phyloP scores from a whole-genome alignment of 2,329 filamentous ascomycete genomes.

The Microsporum canis region DNA sequence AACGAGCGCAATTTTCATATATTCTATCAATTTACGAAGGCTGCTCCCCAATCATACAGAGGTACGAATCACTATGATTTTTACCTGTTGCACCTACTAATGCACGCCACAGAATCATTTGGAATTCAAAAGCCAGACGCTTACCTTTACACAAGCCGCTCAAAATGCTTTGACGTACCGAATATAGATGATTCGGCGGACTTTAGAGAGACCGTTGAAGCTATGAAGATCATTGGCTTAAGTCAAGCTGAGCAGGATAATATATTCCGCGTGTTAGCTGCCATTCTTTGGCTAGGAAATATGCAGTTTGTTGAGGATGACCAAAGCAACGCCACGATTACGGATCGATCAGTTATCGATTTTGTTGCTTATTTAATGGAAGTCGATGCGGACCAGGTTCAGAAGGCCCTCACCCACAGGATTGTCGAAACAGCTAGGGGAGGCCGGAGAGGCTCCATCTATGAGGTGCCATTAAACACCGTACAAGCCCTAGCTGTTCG shows the following conservation, averaged over 20 bases:
- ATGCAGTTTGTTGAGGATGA: slow-evolving; percentile 85
- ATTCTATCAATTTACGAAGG: slow-evolving; percentile 98
- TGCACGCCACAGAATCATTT: slow-evolving; percentile 50
- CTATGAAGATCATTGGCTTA: slow-evolving; percentile 90
- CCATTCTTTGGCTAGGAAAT: slow-evolving; percentile 90
- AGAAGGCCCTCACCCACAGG: slow-evolving; percentile 79
- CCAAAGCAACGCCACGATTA: slow-evolving; percentile 72
- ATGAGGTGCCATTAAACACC: slow-evolving; percentile 70
- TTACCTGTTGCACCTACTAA: slow-evolving; percentile 9
- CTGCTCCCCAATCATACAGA: slow-evolving; percentile 74
- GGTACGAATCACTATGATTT: slow-evolving; percentile 26
- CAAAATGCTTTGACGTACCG: slow-evolving; percentile 87
- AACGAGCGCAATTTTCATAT: slow-evolving; percentile 99
- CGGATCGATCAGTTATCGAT: slow-evolving; percentile 82
- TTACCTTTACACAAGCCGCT: slow-evolving; percentile 85
- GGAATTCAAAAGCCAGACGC: slow-evolving; percentile 85
- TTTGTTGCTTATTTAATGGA: slow-evolving; percentile 91
- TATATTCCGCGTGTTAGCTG: slow-evolving; percentile 89
- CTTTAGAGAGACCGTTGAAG: slow-evolving; percentile 78
- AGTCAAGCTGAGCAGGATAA: slow-evolving; percentile 82
- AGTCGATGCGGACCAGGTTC: slow-evolving; percentile 65
- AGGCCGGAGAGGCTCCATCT: slow-evolving; percentile 54
- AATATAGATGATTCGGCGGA: slow-evolving; percentile 88
- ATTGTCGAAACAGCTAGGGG: slow-evolving; percentile 63
- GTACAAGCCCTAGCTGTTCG: slow-evolving; percentile 76